Base-by-base conservation (phyloP, 495 filamentous ascomycete species). In the Patellaria atrata region DNA sequence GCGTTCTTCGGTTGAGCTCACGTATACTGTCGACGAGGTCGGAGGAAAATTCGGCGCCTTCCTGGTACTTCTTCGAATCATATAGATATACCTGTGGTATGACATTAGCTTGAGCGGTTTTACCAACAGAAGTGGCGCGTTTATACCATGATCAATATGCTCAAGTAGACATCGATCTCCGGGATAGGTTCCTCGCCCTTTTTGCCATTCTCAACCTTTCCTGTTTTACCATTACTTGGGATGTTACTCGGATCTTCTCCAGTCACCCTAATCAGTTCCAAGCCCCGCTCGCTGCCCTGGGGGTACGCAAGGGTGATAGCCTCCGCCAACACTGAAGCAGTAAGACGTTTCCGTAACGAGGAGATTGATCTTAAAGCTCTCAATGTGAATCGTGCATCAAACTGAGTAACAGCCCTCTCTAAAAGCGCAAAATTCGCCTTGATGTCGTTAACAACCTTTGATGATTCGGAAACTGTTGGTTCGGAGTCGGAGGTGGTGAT, bases 361-460 rank as follows among this genome's bases (percentile, higher is more conserved):
- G 89, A 93, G 61, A 94, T 91, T 38, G 85, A 92, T 33, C 89
- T 79, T 36, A 97, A 70, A 37, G 89, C 89, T 44, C 91, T 71
- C 37, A 97, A 76, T 30, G 85, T 80, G 60, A 93, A 97, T 61
- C 89, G 77, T 32, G 85, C 72, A 63, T 97, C 89, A 54, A 96
- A 97, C 48, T 93, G 71, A 42, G 77, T 62, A 40, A 96, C 86
- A 43, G 89, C 89, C 51, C 83, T 80, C 45, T 94, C 85, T 40
- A 97, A 71, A 18, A 94, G 71, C 34, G 70, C 68, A 52, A 93
- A 94, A 60, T 92, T 94, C 67, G 68, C 72, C 62, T 85, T 86
- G 66, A 96, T 93, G 53, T 94, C 89, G 58, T 91, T 45, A 29
- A 37, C 25, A 28, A 32, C 31, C n/a, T n/a, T n/a, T n/a, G n/a